Evolutionary conservation across 768 basidiomycete genomes (phyloP), one percentile per base, ranked within the genome.

Genomic region (Sporobolomyces roseus): DNA sequence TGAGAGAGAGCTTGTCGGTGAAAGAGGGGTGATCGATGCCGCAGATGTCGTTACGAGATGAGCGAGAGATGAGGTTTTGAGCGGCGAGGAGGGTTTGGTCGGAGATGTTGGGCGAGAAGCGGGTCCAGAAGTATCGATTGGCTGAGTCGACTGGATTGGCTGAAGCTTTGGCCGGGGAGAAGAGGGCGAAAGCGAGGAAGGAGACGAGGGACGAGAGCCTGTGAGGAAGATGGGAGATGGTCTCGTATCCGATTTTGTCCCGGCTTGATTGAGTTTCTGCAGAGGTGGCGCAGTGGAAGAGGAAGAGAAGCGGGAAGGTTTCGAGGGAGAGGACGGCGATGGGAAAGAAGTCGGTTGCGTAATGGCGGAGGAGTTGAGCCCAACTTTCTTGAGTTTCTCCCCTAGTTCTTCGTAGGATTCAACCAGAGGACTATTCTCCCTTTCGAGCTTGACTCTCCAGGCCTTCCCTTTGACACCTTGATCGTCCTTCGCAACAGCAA

Each of bases 351-450:
- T 13, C 6, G 45, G 14, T 46, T 23, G 45, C 12, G 12, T 38
- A 6, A 13, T 58, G 41, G 54, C 23, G 23, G 19, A 25, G 14
- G 54, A 27, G 33, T n/a, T 19, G 9, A 72, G 9, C 0, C 71
- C 71, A 4, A 58, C 49, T 32, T 35, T 27, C 1, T 60, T 35
- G 16, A 72, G 36, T 38, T 55, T 63, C 29, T 66, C 67, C 16
- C 67, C 67, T 13, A 72, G 64, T 56, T 72, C 71, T 38, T 72
- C 38, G 9, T 66, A 62, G 0, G 58, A 48, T 6, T 38, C 27
- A 0, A 68, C 71, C 21, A 72, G 56, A 17, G 71, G 66, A 14
- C 50, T 59, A 41, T 51, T 49, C 51, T 68, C 67, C 13, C 71
- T 38, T 41, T 68, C 71, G 13, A 27, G 38, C 29, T 33, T 38